Conservation (phyloP, 768 basidiomycete genomes). For the Astraeus odoratus region DNA sequence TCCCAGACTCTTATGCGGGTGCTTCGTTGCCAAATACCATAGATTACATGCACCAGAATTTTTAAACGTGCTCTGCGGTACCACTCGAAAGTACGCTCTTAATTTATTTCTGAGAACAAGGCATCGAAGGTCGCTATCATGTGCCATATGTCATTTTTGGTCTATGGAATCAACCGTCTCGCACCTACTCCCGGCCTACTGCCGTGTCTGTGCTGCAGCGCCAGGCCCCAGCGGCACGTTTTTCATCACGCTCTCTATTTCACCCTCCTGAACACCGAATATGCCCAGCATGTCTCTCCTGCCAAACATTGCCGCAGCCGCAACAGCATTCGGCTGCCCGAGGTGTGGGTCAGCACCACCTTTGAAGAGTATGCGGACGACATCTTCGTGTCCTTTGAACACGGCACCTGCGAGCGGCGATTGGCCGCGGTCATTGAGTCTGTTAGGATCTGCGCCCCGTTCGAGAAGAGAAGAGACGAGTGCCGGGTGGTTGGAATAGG, state of each 20-base stretch:
- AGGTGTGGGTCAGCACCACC: conserved; percentile 55
- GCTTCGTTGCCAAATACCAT: too few relatives aligned
- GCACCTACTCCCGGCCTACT: not conserved
- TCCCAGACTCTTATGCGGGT: too few relatives aligned
- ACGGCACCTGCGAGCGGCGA: conserved; percentile 72
- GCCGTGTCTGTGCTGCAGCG: not conserved
- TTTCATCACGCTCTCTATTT: conserved; percentile 21
- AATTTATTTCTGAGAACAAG: too few relatives aligned
- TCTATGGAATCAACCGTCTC: not conserved
- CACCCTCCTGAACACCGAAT: conserved; percentile 54
- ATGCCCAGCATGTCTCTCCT: conserved; percentile 47
- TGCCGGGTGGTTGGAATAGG: conserved; percentile 59
- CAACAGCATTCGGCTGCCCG: conserved; percentile 63
- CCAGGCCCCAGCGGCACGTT: conserved; percentile 26
- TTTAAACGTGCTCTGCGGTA: too few relatives aligned
- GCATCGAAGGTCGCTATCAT: too few relatives aligned
- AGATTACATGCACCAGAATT: too few relatives aligned
- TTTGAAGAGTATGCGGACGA: conserved; percentile 48
- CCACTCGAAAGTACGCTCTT: too few relatives aligned
- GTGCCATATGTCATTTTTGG: too few relatives aligned
- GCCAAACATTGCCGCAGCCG: conserved; percentile 63
- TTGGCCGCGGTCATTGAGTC: conserved; percentile 65
- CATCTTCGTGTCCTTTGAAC: conserved; percentile 63
- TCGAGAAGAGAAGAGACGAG: conserved; percentile 48
- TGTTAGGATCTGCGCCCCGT: conserved; percentile 58